Evolutionary conservation across 306 rosid species (phyloP), one percentile per base, ranked within the genome.

Genomic region (Glycyrrhiza uralensis): DNA sequence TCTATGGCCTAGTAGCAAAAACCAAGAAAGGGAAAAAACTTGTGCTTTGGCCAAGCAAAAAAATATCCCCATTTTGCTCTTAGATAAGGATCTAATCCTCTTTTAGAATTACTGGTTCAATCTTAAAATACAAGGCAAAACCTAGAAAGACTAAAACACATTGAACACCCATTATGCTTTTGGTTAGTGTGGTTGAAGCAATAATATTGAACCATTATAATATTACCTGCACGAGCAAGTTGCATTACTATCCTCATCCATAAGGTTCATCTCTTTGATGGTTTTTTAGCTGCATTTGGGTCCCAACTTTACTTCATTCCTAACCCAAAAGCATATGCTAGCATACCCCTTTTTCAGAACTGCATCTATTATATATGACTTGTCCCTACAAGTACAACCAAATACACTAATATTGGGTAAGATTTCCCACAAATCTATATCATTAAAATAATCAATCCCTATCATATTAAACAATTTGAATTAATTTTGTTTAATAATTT

Each of bases 121-220:
- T 76, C 87, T 74, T 82, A 57, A 64, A 50, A 74, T 67, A 71
- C 78, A 85, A 78, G 78, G 36, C 62, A 71, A 82, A 66, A 23
- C 62, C 70, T 12, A 52, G 3, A 47, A 59, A 35, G 54, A 74
- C 63, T 39, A 13, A 58, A 58, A 28, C 69, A 45, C 58, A 19
- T 42, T 49, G 80, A 60, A 60, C 19, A 33, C 19, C 39, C 32
- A 65, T 35, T 49, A 77, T 78, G 76, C 46, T 66, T 75, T 79
- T 58, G 61, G 76, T 51, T 47, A 35, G 68, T 63, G 76, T n/a
- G n/a, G n/a, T 47, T 38, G 76, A 74, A 63, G 70, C 55, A 68
- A 80, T 60, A 0, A 14, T 15, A 24, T 68, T 7, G 18, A 56
- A 49, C 15, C 38, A 65, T 71, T 71, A 71, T 70, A 66, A 59